Evolutionary conservation across 2,329 filamentous ascomycete species (phyloP).

Genomic region (Aureobasidium sp.): DNA sequence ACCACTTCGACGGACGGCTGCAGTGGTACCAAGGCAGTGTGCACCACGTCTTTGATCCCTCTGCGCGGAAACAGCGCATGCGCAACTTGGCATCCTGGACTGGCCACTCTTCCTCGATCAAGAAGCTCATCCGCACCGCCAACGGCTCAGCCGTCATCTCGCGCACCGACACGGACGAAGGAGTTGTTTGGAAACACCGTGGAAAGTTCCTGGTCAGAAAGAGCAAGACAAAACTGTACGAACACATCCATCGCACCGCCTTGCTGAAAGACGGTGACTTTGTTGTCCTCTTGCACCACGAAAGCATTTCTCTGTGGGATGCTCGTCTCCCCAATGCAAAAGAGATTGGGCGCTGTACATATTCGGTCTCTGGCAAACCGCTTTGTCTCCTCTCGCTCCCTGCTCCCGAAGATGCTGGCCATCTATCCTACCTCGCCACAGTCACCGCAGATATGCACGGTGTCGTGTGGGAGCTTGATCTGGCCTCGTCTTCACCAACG

Average conservation of each 20-base stretch:
- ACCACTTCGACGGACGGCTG: constrained; percentile 78
- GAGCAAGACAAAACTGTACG: constrained; percentile 57
- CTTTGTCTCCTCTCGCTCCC: constrained; percentile 74
- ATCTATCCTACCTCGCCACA: constrained; percentile 61
- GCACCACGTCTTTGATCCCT: constrained; percentile 71
- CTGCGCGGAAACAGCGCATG: constrained; percentile 52
- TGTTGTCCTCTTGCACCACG: constrained; percentile 69
- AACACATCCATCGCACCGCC: constrained; percentile 72
- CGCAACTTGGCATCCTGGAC: constrained; percentile 63
- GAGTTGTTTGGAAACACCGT: constrained; percentile 72
- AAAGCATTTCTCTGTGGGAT: constrained; percentile 71
- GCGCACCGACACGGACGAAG: constrained; percentile 68
- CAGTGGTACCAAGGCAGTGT: constrained; percentile 73
- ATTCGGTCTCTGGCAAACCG: constrained; percentile 58
- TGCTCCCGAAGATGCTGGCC: constrained; percentile 47
- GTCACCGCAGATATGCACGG: constrained; percentile 71
- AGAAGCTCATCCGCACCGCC: constrained; percentile 79
- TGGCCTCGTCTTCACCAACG: constrained; percentile 27
- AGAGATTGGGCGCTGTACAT: constrained; percentile 51
- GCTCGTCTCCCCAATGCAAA: constrained; percentile 52
- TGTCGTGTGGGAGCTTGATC: constrained; percentile 66
- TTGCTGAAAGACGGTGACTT: constrained; percentile 70
- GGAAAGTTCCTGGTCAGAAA: constrained; percentile 55
- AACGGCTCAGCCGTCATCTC: constrained; percentile 75
- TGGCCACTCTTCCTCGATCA: constrained; percentile 71